A percentile compares a stretch with the other conserved stretches of the same genome.
These are phyloP conservation scores for Candida tammaniensis DNA, from an alignment of 805 yeast species.

Conservation along the genomic window DNA sequence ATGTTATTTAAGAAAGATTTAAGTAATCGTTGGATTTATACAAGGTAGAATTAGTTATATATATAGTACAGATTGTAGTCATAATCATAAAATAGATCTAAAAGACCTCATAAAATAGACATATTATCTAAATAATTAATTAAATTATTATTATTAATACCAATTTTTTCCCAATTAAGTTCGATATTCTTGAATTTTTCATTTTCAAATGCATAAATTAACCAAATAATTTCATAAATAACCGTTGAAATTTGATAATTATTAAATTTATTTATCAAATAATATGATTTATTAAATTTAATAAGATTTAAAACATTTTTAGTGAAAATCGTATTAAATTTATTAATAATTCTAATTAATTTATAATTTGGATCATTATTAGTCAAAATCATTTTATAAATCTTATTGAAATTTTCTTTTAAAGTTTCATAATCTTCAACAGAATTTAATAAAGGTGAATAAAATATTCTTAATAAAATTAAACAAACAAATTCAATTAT, in stretches of 20 bases:
- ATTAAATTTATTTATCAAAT: constrained; percentile 32
- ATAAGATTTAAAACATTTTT: constrained; percentile 10
- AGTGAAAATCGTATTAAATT: constrained; percentile 19
- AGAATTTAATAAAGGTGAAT: constrained; percentile 27
- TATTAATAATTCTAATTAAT: constrained; percentile 22
- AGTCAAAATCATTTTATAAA: constrained; percentile 17
- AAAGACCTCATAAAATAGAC: constrained; percentile 3
- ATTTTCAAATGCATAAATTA: constrained; percentile 24
- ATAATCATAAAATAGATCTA: no score
- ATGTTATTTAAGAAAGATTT: constrained; percentile 53
- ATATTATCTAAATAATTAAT: constrained; percentile 10
- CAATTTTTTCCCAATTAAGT: constrained; percentile 28
- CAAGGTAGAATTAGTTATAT: no score
- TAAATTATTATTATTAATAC: constrained; percentile 19
- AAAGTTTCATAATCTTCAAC: constrained; percentile 23
- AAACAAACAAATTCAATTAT: constrained; percentile 33
- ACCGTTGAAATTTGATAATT: constrained; percentile 34
- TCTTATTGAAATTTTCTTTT: constrained; percentile 21
- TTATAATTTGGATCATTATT: constrained; percentile 20
- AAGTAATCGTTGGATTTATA: constrained; percentile 49
- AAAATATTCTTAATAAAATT: constrained; percentile 28
- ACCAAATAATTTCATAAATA: constrained; percentile 39
- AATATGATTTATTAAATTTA: constrained; percentile 23
- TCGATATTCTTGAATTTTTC: constrained; percentile 9
- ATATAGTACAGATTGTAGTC: no score